Base-by-base conservation (phyloP, 1,284 basidiomycete genomes). In the Ceratobasidium papillatum region DNA sequence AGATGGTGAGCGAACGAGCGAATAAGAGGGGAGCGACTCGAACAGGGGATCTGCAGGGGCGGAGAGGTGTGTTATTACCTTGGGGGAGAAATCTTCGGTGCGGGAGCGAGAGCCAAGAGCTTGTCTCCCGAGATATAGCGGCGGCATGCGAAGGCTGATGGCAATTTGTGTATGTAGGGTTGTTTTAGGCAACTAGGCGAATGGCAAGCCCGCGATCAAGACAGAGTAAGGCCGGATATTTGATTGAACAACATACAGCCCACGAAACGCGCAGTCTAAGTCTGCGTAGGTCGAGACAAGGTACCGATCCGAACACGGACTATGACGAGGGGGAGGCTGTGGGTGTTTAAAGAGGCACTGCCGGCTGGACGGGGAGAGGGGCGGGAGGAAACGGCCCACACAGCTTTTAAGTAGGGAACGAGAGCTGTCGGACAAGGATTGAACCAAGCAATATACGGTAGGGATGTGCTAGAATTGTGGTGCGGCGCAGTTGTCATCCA, bases 121-220 rank as follows among this genome's bases (percentile, higher is more conserved):
- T 14, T 69, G 30, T 45, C 65, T 69, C 36, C 51, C 65, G 65
- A 56, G 65, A 69, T 69, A 69, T 69, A 69, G 32, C 52, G 34
- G 65, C 38, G 65, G 65, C 65, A 69, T 69, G 41, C 65, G 65
- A 69, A 69, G 65, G 41, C 51, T 69, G 65, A 69, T 69, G 51
- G 65, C 65, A 69, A 69, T 69, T 69, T 69, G 65, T 69, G 65
- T 38, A 41, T 38, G 65, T 69, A 69, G 65, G 65, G 65, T 56
- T 69, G 65, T 32, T 69, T 58, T 56, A 45, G 65, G 52, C 52
- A 41, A 69, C 51, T 58, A 58, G 65, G 36, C 52, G 51, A 56
- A 58, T 58, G 65, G 38, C 51, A 52, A 58, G 49, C 17, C 64
- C 19, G 34, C 52, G 64, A 52, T 66, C 65, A n/a, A 54, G 52